Base-by-base conservation (phyloP, 2,329 filamentous ascomycete genomes). In the Alternaria sp. region DNA sequence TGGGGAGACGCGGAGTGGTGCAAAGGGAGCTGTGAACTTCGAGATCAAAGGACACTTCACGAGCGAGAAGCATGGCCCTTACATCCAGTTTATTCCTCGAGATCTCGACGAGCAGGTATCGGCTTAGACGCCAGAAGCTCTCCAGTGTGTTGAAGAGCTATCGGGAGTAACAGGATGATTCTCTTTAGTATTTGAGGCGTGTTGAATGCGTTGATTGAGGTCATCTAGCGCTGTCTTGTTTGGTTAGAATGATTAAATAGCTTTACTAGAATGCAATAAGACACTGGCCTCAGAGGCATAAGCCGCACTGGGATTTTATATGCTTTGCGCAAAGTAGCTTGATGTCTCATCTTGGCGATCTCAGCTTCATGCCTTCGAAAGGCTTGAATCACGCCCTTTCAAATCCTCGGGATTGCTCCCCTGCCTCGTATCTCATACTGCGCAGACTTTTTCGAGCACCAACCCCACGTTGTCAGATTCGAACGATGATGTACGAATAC, bases 11-110 rank as follows among this genome's bases (percentile, higher is more conserved):
- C 7, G 18, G 14, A 28, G 6, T 14, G 20, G 27, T 9, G 27
- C 18, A 16, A 40, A 28, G 40, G 36, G 27, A 41, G 7, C 18
- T 41, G 28, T 55, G 28, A 28, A 22, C 18, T 55, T 55, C 22
- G 53, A 34, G 40, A 20, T 55, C 40, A 55, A 55, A 32, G 18
- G 14, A 20, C 41, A 55, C 22, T 55, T 55, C 32, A 55, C 53
- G 11, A 55, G 41, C 34, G 27, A 22, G 34, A 55, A 55, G 27
- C 12, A 48, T 16, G 53, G 53, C 22, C 53, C 53, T 9, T 55
- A 18, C 22, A 45, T 55, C 22, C 53, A 36, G 34, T 55, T 55
- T 38, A 4, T 9, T 38, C 36, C 36, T 7, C 36, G 36, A 4
- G 2, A 38, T n/a, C 36, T 18, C n/a, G 36, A 38, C 36, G 7